Conservation (phyloP, 208 protist genomes). For the Crithidia thermophila region DNA sequence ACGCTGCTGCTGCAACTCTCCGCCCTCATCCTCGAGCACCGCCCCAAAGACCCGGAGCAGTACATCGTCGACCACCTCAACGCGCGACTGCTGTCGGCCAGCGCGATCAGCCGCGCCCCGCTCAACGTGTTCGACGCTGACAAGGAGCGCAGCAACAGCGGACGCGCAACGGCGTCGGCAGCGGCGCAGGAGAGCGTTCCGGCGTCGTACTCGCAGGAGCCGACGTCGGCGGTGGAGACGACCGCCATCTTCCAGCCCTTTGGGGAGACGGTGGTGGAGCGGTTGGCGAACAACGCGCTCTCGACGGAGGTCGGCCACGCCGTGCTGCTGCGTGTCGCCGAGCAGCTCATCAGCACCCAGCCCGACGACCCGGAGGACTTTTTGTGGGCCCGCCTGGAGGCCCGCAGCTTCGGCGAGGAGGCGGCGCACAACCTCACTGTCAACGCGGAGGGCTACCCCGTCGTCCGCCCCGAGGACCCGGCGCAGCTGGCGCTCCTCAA, state of each 20-base stretch:
- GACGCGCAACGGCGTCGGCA: background rate
- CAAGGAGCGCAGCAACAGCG: background rate
- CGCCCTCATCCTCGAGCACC: conserved; percentile 32
- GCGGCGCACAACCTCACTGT: conserved; percentile 28
- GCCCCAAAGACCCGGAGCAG: conserved; percentile 59
- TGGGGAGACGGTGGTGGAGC: conserved; percentile 55
- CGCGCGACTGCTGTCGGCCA: conserved; percentile 34
- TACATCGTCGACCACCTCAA: conserved; percentile 56
- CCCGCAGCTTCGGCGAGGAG: conserved; percentile 51
- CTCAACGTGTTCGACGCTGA: background rate
- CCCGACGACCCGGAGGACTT: conserved; percentile 65
- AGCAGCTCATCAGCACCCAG: conserved; percentile 49
- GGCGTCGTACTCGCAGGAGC: conserved; percentile 1
- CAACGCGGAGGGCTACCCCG: conserved; percentile 25
- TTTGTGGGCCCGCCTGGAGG: conserved; percentile 55
- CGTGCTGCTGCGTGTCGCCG: conserved; percentile 37
- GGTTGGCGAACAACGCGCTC: conserved; percentile 42
- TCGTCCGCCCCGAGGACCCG: conserved; percentile 43
- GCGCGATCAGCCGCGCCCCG: conserved; percentile 9
- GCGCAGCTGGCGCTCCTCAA: conserved; percentile 51
- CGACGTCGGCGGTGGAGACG: background rate
- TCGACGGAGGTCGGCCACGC: conserved; percentile 27
- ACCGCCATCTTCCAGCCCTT: background rate
- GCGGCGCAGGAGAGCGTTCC: background rate
- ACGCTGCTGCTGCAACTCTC: conserved; percentile 49